These are phyloP conservation scores for Scutellaria minor DNA, from an alignment of 257 asterid species.

Conservation along the genomic window DNA sequence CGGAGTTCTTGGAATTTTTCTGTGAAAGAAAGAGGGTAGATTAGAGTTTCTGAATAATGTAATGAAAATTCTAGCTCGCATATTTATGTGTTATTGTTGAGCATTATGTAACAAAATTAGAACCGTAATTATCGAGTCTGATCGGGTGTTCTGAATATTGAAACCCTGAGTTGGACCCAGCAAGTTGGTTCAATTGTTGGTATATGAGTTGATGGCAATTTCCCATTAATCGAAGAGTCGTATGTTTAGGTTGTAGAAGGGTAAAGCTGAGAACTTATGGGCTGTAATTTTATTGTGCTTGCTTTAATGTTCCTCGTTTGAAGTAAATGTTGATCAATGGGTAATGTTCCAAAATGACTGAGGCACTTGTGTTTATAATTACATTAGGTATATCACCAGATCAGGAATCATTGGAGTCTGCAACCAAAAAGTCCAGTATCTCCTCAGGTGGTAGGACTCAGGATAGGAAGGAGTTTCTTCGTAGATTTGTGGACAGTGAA, in stretches of 20 bases:
- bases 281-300: slow-evolving; percentile 10
- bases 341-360: slow-evolving; percentile 21
- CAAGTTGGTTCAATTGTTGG: slow-evolving; percentile 11
- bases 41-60: too few species aligned
- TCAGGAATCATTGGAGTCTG: slow-evolving; percentile 75
- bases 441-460: slow-evolving; percentile 74
- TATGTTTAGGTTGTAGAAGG: slow-evolving; percentile 20
- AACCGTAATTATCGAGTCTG: neutral
- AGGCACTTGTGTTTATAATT: slow-evolving; percentile 6
- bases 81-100: neutral
- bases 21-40: too few species aligned
- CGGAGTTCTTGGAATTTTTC: too few species aligned
- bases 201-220: slow-evolving; percentile 6
- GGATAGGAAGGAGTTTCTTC: slow-evolving; percentile 81
- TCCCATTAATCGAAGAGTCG: neutral
- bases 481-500: slow-evolving; percentile 76
- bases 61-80: too few species aligned
- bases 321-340: neutral
- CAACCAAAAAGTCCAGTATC: slow-evolving; percentile 68
- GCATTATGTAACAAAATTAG: too few species aligned
- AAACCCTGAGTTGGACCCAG: neutral
- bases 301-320: slow-evolving; percentile 19
- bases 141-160: neutral
- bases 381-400: slow-evolving; percentile 76
- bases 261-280: slow-evolving; percentile 11